phyloP scores from a whole-genome alignment of 306 rosid genomes.

The Ammopiptanthus mongolicus region DNA sequence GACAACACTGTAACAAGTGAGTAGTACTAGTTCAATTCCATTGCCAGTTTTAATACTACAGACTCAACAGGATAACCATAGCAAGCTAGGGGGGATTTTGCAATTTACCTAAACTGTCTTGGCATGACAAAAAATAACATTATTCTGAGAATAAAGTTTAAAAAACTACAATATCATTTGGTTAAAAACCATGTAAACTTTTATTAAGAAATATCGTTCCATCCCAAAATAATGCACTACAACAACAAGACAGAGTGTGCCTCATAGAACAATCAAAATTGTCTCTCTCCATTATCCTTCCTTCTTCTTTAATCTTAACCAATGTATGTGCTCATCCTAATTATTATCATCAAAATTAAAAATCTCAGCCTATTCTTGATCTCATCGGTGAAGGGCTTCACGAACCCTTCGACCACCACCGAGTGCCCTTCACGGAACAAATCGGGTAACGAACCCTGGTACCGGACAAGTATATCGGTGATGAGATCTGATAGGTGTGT shows the following conservation, averaged over 20 bases:
- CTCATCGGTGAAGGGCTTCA: slow-evolving; percentile 77
- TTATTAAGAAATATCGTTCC: slow-evolving; percentile 8
- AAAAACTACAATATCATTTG: background rate
- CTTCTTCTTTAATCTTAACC: background rate
- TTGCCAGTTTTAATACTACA: background rate
- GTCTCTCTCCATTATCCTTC: background rate
- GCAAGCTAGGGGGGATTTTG: background rate
- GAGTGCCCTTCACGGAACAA: slow-evolving; percentile 92
- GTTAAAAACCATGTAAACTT: background rate
- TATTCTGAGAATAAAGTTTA: background rate
- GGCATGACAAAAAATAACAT: background rate
- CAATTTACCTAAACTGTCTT: background rate
- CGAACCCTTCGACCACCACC: slow-evolving; percentile 81
- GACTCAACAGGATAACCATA: background rate
- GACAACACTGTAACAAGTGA: background rate
- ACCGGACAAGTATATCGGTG: slow-evolving; percentile 79
- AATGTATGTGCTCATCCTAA: slow-evolving; percentile 30
- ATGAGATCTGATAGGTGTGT: slow-evolving; percentile 40
- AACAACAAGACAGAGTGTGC: slow-evolving; percentile 19
- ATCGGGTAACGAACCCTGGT: slow-evolving; percentile 75
- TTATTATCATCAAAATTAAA: background rate
- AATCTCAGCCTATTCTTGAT: slow-evolving; percentile 28
- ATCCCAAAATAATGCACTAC: slow-evolving; percentile 12
- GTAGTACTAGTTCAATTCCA: background rate
- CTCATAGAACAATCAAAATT: slow-evolving; percentile 23